Base-by-base conservation (phyloP, 441 rosid species). In the Mallotus repandus region DNA sequence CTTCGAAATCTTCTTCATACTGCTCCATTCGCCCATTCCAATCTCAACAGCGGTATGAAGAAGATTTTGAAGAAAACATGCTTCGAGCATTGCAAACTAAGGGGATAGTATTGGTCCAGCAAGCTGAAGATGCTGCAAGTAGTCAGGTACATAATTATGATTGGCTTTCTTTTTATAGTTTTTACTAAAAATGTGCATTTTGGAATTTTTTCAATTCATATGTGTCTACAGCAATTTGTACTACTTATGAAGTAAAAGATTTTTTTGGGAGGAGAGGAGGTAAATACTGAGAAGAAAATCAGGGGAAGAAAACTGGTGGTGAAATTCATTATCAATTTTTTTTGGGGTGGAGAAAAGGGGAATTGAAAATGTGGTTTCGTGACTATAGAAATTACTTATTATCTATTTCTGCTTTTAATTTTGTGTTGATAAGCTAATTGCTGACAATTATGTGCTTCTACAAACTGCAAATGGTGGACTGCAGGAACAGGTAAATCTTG, bases 71-170 rank as follows among this genome's bases (percentile, higher is more conserved):
- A 79, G 82, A 41, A 57, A 71, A 76, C 77, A 81, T 91, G 92
- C 96, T 96, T 74, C 70, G 81, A n/a, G n/a, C n/a, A n/a, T n/a
- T n/a, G n/a, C n/a, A n/a, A n/a, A n/a, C n/a, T 56, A 96, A 96
- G 81, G 98, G 98, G 50, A 88, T 88, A 5, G 86, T 85, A 68
- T 87, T 92, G 77, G 91, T 96, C 78, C 97, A 92, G 80, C 98
- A 93, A 77, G 98, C 96, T 21, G 98, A 93, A 77, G 99, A 93
- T 77, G 89, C 96, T 9, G 91, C 88, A 48, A 87, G 86, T 77
- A 87, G 77, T 83, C 91, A 91, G 89, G 94, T 87, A 78, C 22
- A 14, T 79, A 13, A 55, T 50, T 38, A 3, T 32, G 41, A 46
- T 58, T 71, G 60, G 60, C 35, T 41, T 63, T 68, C 45, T 46